These are phyloP conservation scores for Pulicaria dysenterica DNA, from an alignment of 129 eudicot genomes.

Conservation along the genomic window DNA sequence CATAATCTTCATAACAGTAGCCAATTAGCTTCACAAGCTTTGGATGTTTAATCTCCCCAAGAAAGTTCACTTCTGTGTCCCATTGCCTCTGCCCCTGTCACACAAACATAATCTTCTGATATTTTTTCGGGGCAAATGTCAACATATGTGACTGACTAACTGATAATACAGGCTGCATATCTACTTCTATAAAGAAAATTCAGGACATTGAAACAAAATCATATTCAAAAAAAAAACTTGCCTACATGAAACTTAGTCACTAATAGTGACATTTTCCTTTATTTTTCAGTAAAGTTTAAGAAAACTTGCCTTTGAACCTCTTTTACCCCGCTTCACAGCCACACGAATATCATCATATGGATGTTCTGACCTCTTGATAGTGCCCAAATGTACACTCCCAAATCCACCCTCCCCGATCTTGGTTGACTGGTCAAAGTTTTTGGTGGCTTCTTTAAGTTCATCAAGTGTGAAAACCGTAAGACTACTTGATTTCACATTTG, in stretches of 20 bases:
- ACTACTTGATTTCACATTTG: constrained; percentile 46
- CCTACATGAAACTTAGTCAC: neutral
- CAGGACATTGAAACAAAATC: neutral
- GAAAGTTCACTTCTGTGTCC: constrained; percentile 86
- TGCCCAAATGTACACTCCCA: constrained; percentile 69
- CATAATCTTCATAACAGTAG: constrained; percentile 80
- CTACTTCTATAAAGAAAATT: no score
- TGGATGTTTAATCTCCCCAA: constrained; percentile 72
- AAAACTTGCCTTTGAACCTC: constrained; percentile 63
- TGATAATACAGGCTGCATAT: no score
- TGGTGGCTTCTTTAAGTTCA: constrained; percentile 61
- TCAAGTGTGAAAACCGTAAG: constrained; percentile 61
- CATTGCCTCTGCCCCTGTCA: constrained; percentile 80
- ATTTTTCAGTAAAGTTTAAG: neutral
- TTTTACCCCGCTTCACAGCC: constrained; percentile 76
- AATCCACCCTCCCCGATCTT: constrained; percentile 87
- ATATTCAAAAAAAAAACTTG: neutral
- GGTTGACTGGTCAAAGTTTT: constrained; percentile 52
- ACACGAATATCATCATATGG: constrained; percentile 46
- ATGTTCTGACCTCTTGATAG: constrained; percentile 46
- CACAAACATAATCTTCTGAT: constrained; percentile 16
- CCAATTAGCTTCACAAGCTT: constrained; percentile 82
- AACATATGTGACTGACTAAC: neutral
- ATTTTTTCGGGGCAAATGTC: neutral
- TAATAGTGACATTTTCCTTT: neutral